phyloP scores from a whole-genome alignment of 352 stramenopile species.

The Achlya hypogyna region DNA sequence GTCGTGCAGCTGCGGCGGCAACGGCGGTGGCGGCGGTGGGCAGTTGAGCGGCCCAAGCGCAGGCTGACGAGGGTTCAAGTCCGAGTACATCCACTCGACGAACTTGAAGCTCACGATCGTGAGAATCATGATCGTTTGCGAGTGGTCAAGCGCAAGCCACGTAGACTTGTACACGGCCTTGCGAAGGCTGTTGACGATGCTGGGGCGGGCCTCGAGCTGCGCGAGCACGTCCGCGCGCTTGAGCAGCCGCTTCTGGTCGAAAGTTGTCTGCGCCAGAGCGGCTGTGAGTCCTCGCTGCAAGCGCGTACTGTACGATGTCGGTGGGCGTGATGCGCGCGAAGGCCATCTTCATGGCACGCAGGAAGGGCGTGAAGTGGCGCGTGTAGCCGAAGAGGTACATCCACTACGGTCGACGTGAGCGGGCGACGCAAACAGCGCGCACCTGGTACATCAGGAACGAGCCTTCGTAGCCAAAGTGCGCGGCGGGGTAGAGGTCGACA shows the following conservation, averaged over 20 bases:
- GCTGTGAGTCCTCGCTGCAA: constrained; percentile 23
- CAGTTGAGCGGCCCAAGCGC: constrained; percentile 39
- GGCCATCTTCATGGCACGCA: constrained; percentile 58
- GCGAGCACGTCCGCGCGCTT: constrained; percentile 10
- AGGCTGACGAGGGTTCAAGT: constrained; percentile 36
- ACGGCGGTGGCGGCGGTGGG: constrained; percentile 58
- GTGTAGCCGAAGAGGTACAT: constrained; percentile 80
- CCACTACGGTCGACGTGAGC: constrained; percentile 34
- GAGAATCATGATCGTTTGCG: constrained; percentile 65
- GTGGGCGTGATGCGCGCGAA: constrained; percentile 61
- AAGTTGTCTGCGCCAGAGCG: constrained; percentile 31
- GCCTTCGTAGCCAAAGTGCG: constrained; percentile 71
- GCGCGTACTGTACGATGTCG: constrained; percentile 38
- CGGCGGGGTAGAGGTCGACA: constrained; percentile 58
- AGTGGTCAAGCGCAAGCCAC: constrained; percentile 71
- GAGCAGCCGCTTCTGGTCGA: neutral
- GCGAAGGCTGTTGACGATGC: constrained; percentile 34
- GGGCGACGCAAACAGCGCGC: neutral
- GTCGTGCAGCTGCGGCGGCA: constrained; percentile 42
- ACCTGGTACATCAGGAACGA: constrained; percentile 77
- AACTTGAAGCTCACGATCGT: constrained; percentile 80
- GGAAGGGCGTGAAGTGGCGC: constrained; percentile 71
- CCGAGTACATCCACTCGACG: constrained; percentile 84
- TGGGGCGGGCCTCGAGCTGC: constrained; percentile 32
- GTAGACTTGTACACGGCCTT: constrained; percentile 37